Evolutionary conservation across 306 rosid species (phyloP).

Genomic region (Nissolia schottii): DNA sequence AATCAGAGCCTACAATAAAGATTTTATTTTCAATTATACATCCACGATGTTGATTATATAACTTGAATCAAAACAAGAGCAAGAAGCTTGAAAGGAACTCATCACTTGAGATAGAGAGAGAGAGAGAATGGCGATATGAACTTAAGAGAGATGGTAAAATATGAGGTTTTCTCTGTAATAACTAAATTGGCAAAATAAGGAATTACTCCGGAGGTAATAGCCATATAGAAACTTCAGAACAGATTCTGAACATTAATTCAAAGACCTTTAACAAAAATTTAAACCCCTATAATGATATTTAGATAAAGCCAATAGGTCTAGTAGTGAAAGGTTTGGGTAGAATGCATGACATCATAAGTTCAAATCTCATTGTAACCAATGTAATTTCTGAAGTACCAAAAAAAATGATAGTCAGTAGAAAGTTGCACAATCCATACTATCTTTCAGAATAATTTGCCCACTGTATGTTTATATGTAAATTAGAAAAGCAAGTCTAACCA

Average conservation of each 20-base stretch:
- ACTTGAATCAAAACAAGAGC: slow-evolving; percentile 1
- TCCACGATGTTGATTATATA: neutral
- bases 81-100: slow-evolving; percentile 4
- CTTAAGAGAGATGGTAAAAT: neutral
- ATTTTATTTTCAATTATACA: slow-evolving; percentile 23
- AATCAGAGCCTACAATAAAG: slow-evolving; percentile 67
- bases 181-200: neutral
- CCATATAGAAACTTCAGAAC: neutral
- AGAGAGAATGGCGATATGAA: neutral
- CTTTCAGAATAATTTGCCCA: neutral
- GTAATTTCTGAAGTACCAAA: too few relatives aligned
- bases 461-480: neutral
- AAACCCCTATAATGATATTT: neutral
- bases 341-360: too few relatives aligned
- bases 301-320: neutral
- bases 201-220: neutral
- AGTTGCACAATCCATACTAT: neutral
- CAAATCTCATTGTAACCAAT: too few relatives aligned
- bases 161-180: neutral
- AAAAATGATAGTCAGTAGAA: neutral
- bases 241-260: neutral
- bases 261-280: neutral
- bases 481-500: slow-evolving; percentile 15
- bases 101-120: neutral
- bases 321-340: too few relatives aligned